These are phyloP conservation scores for Coniochaeta hoffmannii DNA, from an alignment of 2,329 filamentous ascomycete species.

Conservation along the genomic window DNA sequence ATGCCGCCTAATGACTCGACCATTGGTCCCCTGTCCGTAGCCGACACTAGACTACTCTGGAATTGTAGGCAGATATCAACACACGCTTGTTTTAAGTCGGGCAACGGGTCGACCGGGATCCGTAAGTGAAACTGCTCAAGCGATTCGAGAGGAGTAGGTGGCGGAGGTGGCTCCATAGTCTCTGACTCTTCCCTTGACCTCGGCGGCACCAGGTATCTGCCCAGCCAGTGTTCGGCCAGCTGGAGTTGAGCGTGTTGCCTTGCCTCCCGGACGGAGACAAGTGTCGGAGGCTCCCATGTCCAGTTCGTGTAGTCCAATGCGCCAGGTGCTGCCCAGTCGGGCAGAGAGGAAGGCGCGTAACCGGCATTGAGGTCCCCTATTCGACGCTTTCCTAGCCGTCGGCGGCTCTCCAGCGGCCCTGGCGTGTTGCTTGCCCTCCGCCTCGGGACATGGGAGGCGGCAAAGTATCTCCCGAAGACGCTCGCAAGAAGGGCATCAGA, in stretches of 20 bases:
- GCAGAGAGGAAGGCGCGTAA: slow-evolving; percentile 28
- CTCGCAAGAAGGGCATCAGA: slow-evolving; percentile 46
- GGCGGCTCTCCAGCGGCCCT: slow-evolving; percentile 48
- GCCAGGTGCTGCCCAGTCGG: slow-evolving; percentile 39
- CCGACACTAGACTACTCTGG: not conserved
- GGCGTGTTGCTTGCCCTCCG: slow-evolving; percentile 33
- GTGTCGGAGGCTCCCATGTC: slow-evolving; percentile 45
- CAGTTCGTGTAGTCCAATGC: slow-evolving; percentile 37
- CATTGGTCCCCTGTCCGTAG: not conserved
- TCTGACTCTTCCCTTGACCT: not conserved
- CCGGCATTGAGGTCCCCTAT: slow-evolving; percentile 42
- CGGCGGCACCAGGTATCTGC: not conserved
- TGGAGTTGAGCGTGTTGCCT: not conserved
- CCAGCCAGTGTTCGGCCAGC: not conserved
- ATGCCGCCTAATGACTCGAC: slow-evolving; percentile 2
- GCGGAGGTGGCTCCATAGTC: not conserved
- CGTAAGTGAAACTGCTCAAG: not conserved
- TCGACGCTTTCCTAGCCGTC: slow-evolving; percentile 43
- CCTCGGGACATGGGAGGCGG: slow-evolving; percentile 19
- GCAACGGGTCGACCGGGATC: not conserved
- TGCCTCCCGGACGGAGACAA: not conserved
- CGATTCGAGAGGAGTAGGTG: not conserved
- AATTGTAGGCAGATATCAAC: not conserved
- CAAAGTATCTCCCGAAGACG: slow-evolving; percentile 40
- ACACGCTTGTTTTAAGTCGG: not conserved